Evolutionary conservation across 2,329 filamentous ascomycete genomes (phyloP), one percentile per base, ranked within the genome.

Genomic region (Aspergillus uvarum): DNA sequence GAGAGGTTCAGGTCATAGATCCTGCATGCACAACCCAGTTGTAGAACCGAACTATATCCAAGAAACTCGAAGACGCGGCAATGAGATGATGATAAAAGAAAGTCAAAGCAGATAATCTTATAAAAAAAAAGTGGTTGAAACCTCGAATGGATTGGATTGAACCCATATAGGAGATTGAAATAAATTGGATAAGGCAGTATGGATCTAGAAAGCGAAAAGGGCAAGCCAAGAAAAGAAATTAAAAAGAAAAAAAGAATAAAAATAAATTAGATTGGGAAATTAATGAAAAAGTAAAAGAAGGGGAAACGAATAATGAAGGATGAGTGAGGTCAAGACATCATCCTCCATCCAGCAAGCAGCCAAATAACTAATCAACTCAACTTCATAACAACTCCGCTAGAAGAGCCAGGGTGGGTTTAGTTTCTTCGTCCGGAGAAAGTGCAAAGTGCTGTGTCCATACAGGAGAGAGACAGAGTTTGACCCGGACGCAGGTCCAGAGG

Each of bases 401-500:
- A 65, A 51, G 62, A 68, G 65, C 67, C 67, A 71, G 69, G 67
- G 67, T 69, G 68, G 63, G 55, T 67, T 29, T 67, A 67, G 65
- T 63, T 60, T 44, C 38, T 66, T 68, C 63, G 67, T 68, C 70
- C 70, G 69, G 70, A 70, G 69, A 71, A 68, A 68, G 65, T 62
- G 65, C 22, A 22, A 22, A 22, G 22, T 22, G 22, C 59, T 63
- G 64, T 57, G 65, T 58, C 68, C 67, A 68, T 68, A 64, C 66
- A 66, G 60, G 58, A 64, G 58, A 64, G 58, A 64, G 66, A 70
- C 70, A 75, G 64, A 74, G 70, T 74, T 75, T 72, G 70, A 70
- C 65, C 71, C 68, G 70, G 72, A 74, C 71, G 72, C 72, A 75
- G 72, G 71, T 73, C 73, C 72, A 74, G 67, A 72, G 68, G 71